Percentiles rank a stretch among this genome's conserved stretches.
Conservation (phyloP, 768 basidiomycete species). For the Pholiota microspora region DNA sequence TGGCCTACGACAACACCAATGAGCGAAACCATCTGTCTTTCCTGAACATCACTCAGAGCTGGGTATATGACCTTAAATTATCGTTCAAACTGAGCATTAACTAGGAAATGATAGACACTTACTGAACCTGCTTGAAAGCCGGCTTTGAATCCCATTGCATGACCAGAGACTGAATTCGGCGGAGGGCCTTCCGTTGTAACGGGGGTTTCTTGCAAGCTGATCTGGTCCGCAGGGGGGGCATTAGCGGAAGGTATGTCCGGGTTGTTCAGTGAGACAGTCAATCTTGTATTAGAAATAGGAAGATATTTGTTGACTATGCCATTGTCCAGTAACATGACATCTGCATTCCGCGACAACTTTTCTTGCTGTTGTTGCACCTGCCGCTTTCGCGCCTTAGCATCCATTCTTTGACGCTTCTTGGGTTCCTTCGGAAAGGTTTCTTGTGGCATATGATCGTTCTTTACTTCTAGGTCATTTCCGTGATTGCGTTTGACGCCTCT, state of each 20-base stretch:
- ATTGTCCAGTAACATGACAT: too few species aligned
- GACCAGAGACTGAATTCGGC: not conserved
- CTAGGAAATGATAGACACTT: not conserved
- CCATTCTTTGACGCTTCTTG: not conserved
- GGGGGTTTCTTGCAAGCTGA: not conserved
- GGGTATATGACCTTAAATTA: constrained; percentile 17
- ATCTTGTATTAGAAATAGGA: too few species aligned
- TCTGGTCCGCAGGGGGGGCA: not conserved
- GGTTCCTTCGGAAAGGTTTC: not conserved
- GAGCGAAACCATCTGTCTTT: constrained; percentile 22
- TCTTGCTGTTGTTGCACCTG: not conserved
- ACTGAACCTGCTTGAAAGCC: not conserved
- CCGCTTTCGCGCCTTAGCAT: not conserved
- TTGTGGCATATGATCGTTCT: not conserved
- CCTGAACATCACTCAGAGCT: constrained; percentile 9
- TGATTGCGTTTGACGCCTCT: not conserved
- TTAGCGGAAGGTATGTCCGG: too few species aligned
- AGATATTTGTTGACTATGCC: too few species aligned
- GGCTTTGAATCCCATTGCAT: not conserved
- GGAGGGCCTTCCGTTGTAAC: not conserved
- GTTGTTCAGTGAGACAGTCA: too few species aligned
- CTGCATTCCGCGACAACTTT: not conserved
- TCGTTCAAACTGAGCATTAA: too few species aligned
- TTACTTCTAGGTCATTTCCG: not conserved
- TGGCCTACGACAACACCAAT: not conserved